Evolutionary conservation across 164 flowering plant species (phyloP), one percentile per base, ranked within the genome.

Genomic region (Magnolia changhungtana): DNA sequence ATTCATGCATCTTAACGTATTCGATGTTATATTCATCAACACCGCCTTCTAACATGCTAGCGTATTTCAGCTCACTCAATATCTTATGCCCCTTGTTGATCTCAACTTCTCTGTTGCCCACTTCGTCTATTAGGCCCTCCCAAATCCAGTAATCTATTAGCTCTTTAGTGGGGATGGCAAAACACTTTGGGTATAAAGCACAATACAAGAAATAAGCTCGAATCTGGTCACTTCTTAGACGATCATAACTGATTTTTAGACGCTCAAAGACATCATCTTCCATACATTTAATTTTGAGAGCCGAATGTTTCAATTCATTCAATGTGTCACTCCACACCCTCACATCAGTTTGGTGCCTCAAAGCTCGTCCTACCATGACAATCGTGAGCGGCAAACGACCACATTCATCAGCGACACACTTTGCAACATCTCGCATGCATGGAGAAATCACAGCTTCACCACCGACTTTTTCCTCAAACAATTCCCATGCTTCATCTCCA

Each of bases 181-280:
- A 21, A 75, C 82, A 16, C 79, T 80, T 10, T 80, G 85, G 69
- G 50, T 65, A 80, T 3, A 82, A 67, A 0, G 63, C 64, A 49
- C 80, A 80, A 75, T 74, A 75, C 70, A 82, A 63, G 67, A 82
- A 75, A 49, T 82, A 82, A 4, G 50, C n/a, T 5, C 63, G 55
- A 0, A 73, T 20, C 67, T 14, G 18, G 3, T 72, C 37, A 50
- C 68, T 69, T 50, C 66, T 72, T 3, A 82, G 18, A 8, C 27
- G 69, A 50, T 67, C 63, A 19, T 71, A 79, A 49, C 82, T 79
- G 31, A 63, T 71, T 31, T 68, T 77, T 31, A 82, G 55, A 16
- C 61, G 27, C 19, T 21, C 55, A 71, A 77, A 75, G 21, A 79
- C 75, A 18, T 69, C 51, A 45, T 21, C 66, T 8, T 63, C 76